phyloP scores from a whole-genome alignment of 768 basidiomycete genomes.

The Suillus fuscotomentosus region DNA sequence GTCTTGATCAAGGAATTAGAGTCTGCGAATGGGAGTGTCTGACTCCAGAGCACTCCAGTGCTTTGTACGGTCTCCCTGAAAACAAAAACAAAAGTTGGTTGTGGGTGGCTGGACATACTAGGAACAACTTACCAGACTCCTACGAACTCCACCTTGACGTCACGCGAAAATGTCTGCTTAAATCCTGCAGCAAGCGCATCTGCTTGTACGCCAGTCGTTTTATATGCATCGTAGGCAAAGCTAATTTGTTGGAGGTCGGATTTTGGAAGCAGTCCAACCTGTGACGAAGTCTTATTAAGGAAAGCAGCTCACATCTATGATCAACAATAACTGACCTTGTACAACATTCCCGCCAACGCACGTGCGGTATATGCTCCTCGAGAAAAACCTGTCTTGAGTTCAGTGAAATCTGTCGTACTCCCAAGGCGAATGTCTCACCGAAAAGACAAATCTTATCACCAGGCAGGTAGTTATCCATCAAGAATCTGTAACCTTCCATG shows the following conservation, averaged over 20 bases:
- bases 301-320: not conserved
- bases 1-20: constrained; percentile 61
- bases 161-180: constrained; percentile 67
- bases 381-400: constrained; percentile 60
- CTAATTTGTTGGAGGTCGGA: constrained; percentile 68
- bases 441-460: constrained; percentile 79
- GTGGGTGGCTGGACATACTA: not conserved
- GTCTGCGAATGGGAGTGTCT: constrained; percentile 65
- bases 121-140: constrained; percentile 62
- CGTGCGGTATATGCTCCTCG: constrained; percentile 66
- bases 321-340: constrained; percentile 46
- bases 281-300: constrained; percentile 4
- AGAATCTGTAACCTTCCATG: constrained; percentile 70
- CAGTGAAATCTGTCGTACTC: constrained; percentile 6
- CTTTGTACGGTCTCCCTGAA: constrained; percentile 77
- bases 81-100: constrained; percentile 3
- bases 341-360: constrained; percentile 71
- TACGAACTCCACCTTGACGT: constrained; percentile 74
- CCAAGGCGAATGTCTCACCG: constrained; percentile 36
- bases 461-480: constrained; percentile 74
- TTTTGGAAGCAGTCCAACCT: constrained; percentile 71
- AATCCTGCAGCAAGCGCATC: constrained; percentile 57
- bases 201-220: constrained; percentile 45
- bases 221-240: constrained; percentile 76
- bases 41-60: constrained; percentile 62